Conservation (phyloP, 1,139 yeast genomes). For the Zygosaccharomyces sapae region DNA sequence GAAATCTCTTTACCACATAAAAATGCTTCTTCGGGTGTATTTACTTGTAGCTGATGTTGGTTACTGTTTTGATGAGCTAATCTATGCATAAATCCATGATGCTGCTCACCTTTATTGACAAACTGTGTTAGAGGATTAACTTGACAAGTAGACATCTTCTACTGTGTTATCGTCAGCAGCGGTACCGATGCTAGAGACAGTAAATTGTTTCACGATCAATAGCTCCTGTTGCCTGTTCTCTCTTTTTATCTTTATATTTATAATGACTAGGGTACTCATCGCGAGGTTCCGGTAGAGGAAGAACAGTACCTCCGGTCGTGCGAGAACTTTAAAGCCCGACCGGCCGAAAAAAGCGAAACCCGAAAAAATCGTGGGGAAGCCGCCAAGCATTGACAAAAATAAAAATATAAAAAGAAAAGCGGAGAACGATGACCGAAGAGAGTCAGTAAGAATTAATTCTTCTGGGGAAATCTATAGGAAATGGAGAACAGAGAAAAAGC, state of each 20-base stretch:
- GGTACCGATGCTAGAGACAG: neutral
- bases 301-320: conserved; percentile 4
- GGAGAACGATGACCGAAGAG: neutral
- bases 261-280: conserved; percentile 4
- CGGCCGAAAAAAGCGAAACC: conserved; percentile 3
- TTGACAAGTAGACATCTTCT: conserved; percentile 17
- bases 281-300: conserved; percentile 2
- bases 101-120: conserved; percentile 17
- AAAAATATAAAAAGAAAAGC: neutral
- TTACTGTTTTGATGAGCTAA: conserved; percentile 1
- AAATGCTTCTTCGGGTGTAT: neutral
- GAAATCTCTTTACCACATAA: neutral
- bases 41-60: neutral
- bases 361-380: neutral
- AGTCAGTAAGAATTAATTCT: neutral
- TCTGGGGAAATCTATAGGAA: neutral
- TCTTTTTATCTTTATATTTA: neutral
- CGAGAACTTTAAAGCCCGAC: conserved; percentile 3
- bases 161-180: neutral
- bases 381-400: neutral
- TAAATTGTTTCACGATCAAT: neutral
- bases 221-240: neutral
- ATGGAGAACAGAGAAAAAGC: neutral
- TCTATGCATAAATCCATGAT: conserved; percentile 1
- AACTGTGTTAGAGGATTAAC: conserved; percentile 21